These are phyloP conservation scores for Lactarius vividus DNA, from an alignment of 768 basidiomycete genomes.

Conservation along the genomic window DNA sequence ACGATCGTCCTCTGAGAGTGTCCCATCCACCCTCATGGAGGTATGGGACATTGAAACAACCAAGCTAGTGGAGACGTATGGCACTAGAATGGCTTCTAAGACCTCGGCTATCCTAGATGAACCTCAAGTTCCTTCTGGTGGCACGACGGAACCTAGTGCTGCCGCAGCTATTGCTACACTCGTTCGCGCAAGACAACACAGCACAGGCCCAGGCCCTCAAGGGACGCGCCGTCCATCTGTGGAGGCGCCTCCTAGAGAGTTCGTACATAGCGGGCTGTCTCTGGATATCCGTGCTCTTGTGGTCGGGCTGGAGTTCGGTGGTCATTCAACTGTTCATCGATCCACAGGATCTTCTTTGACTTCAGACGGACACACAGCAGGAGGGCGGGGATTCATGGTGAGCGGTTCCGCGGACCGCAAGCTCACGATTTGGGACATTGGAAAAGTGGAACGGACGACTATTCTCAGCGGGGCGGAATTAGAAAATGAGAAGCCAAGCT, in stretches of 20 bases:
- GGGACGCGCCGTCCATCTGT: constrained; percentile 28
- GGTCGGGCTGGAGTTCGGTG: constrained; percentile 76
- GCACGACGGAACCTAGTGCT: constrained; percentile 58
- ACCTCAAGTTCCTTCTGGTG: constrained; percentile 48
- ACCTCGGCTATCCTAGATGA: constrained; percentile 51
- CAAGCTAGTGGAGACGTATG: constrained; percentile 74
- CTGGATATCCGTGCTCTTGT: constrained; percentile 69
- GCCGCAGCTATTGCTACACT: constrained; percentile 77
- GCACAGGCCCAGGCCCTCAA: constrained; percentile 28
- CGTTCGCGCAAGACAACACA: constrained; percentile 63
- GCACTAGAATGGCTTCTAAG: constrained; percentile 48
- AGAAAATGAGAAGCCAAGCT: constrained; percentile 73
- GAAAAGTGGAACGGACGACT: constrained; percentile 64
- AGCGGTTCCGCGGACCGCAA: constrained; percentile 90
- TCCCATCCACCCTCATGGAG: constrained; percentile 55
- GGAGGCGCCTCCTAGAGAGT: constrained; percentile 32
- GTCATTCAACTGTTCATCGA: constrained; percentile 47
- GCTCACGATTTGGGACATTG: constrained; percentile 86
- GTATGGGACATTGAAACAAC: constrained; percentile 93
- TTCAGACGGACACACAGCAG: constrained; percentile 20
- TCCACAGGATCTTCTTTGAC: constrained; percentile 29
- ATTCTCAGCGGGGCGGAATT: constrained; percentile 77
- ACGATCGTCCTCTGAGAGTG: constrained; percentile 36
- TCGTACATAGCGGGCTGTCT: constrained; percentile 45
- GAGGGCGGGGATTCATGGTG: constrained; percentile 66